Base-by-base conservation (phyloP, 371 early-diverging fungal genomes). In the Mucor plumbeus region DNA sequence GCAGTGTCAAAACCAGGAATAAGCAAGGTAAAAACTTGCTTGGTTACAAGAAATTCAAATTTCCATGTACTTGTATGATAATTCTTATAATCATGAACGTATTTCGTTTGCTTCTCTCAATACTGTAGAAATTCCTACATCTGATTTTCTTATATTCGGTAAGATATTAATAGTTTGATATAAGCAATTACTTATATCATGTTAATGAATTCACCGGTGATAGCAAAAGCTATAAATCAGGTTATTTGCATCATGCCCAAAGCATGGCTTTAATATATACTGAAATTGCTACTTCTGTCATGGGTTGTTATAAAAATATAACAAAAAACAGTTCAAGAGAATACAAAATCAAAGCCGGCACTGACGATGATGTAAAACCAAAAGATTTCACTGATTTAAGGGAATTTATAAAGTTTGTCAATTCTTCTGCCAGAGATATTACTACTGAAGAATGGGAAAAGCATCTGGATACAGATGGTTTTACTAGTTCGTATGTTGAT, bases 71-170 rank as follows among this genome's bases (percentile, higher is more conserved):
- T 73, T 17, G 13, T 71, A 74, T 0, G 86, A 86, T 57, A 73
- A 78, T 0, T 75, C 83, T 9, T 82, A 77, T 66, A 75, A 84
- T 38, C 75, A 80, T n/a, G 86, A 86, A 47, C 76, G 78, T 57
- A 13, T 86, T 14, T 77, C 76, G 17, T 76, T 83, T 41, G 78
- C 79, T 57, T 67, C 82, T n/a, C 66, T 79, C n/a, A 71, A 73
- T 43, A 67, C 78, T 1, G 54, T 76, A 0, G 84, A 83, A 8
- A 62, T 83, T 15, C 78, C 79, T 11, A 69, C 83, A n/a, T 72
- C 78, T 19, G 70, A 73, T 15, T 68, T 73, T 70, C 76, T 3
- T 86, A 76, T 50, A 70, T 82, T 17, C 19, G 75, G 47, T 47
- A 47, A 47, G n/a, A n/a, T 11, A 47, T n/a, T 0, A 1, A 5